Percentiles rank a stretch among this genome's conserved stretches.
Conservation (phyloP, 495 filamentous ascomycete genomes). For the Elaphomyces granulatus region DNA sequence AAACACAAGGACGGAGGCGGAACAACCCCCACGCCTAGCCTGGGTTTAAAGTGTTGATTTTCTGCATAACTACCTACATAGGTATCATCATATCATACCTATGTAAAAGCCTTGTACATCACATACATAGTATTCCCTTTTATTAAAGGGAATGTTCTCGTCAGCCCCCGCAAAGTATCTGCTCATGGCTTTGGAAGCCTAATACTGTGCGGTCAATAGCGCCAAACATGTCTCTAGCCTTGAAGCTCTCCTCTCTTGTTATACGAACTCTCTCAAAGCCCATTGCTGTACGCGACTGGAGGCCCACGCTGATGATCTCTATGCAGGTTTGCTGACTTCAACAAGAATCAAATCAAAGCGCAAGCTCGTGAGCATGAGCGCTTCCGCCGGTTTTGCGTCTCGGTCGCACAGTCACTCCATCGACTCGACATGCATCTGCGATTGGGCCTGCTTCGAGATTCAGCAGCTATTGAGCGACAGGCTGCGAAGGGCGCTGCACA, state of each 20-base stretch:
- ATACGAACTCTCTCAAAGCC: conserved; percentile 61
- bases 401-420: conserved; percentile 76
- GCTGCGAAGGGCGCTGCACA: conserved; percentile 33
- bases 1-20: conserved; percentile 2
- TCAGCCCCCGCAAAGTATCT: too few species aligned
- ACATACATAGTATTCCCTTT: too few species aligned
- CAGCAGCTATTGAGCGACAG: conserved; percentile 41
- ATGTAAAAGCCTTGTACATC: too few species aligned
- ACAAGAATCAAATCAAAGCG: conserved; percentile 78
- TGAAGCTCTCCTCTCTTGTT: conserved; percentile 54
- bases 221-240: conserved; percentile 37
- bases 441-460: conserved; percentile 71
- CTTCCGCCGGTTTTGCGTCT: conserved; percentile 61
- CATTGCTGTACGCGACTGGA: conserved; percentile 42
- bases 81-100: too few species aligned
- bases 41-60: too few species aligned
- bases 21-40: neutral
- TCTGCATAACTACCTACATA: too few species aligned
- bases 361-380: conserved; percentile 90
- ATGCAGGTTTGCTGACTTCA: conserved; percentile 24
- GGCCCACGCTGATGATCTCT: conserved; percentile 19
- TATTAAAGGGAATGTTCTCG: too few species aligned
- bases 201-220: too few species aligned
- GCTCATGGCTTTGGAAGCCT: too few species aligned
- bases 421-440: conserved; percentile 87